Evolutionary conservation across 345 rosid species (phyloP).

Genomic region (Gossypium anomalum): DNA sequence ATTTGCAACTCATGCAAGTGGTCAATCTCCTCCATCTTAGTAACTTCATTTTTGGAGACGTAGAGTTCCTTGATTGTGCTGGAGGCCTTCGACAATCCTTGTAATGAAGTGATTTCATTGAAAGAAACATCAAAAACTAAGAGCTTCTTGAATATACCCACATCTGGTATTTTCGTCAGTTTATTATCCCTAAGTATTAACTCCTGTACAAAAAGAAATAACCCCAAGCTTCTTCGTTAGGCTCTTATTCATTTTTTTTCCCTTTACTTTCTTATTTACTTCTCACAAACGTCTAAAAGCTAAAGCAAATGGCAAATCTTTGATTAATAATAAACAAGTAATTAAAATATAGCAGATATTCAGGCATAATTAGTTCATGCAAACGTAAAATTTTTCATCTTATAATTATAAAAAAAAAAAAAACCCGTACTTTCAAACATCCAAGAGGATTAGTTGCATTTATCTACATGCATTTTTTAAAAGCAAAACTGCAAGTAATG

Average conservation of each 20-base stretch:
- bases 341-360: neutral
- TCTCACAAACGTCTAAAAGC: neutral
- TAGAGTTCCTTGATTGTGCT: slow-evolving; percentile 75
- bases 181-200: slow-evolving; percentile 84
- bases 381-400: neutral
- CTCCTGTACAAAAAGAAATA: slow-evolving; percentile 44
- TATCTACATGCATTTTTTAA: neutral
- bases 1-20: slow-evolving; percentile 70
- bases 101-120: slow-evolving; percentile 69
- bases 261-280: neutral
- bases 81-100: slow-evolving; percentile 65
- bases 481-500: too few species aligned
- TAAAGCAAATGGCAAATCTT: neutral
- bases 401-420: too few species aligned
- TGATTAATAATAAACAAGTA: neutral
- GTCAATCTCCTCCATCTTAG: slow-evolving; percentile 82
- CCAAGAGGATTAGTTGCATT: neutral
- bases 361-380: neutral
- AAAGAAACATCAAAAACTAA: slow-evolving; percentile 84
- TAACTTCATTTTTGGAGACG: slow-evolving; percentile 85
- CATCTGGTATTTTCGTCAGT: slow-evolving; percentile 67
- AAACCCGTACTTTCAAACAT: neutral
- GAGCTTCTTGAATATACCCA: slow-evolving; percentile 62
- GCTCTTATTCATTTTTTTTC: neutral
- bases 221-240: neutral